These are phyloP conservation scores for Mycocentrospora acerina DNA, from an alignment of 2,329 filamentous ascomycete genomes.

Conservation along the genomic window DNA sequence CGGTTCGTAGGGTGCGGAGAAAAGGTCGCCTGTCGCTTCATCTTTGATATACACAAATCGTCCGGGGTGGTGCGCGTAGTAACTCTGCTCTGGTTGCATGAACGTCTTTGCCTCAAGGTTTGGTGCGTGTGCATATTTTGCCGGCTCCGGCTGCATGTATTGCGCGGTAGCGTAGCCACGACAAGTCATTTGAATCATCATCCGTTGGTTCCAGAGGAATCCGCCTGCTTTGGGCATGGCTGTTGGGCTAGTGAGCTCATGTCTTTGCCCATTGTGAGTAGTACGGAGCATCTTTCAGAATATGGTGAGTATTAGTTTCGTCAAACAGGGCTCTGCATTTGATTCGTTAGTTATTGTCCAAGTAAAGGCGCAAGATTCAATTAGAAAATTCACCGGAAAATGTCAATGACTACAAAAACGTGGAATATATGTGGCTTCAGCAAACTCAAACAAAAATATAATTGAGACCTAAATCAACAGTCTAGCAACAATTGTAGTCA, in stretches of 20 bases:
- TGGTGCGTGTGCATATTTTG: constrained; percentile 61
- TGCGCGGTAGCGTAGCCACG: constrained; percentile 61
- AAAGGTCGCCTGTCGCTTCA: constrained; percentile 53
- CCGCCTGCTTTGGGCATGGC: constrained; percentile 58
- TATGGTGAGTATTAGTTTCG: too few species aligned
- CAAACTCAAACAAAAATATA: too few species aligned
- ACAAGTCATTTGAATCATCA: constrained; percentile 63
- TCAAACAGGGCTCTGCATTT: too few species aligned
- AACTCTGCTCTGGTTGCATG: constrained; percentile 63
- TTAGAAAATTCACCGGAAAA: too few species aligned
- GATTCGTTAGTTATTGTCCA: too few species aligned
- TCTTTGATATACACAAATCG: constrained; percentile 63
- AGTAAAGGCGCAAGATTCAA: too few species aligned
- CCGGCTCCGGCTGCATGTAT: constrained; percentile 63
- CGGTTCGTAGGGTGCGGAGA: constrained; percentile 60
- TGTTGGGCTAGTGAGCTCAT: constrained; percentile 58
- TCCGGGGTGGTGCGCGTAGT: constrained; percentile 60
- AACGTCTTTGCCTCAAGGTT: constrained; percentile 61
- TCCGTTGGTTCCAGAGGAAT: constrained; percentile 62
- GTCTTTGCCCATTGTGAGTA: constrained; percentile 54
- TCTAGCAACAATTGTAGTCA: too few species aligned
- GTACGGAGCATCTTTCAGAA: constrained; percentile 36
- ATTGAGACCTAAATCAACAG: too few species aligned
- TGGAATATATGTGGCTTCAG: too few species aligned
- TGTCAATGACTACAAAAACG: too few species aligned